Evolutionary conservation across 257 asterid species (phyloP).

Genomic region (Craterostigma plantagineum): DNA sequence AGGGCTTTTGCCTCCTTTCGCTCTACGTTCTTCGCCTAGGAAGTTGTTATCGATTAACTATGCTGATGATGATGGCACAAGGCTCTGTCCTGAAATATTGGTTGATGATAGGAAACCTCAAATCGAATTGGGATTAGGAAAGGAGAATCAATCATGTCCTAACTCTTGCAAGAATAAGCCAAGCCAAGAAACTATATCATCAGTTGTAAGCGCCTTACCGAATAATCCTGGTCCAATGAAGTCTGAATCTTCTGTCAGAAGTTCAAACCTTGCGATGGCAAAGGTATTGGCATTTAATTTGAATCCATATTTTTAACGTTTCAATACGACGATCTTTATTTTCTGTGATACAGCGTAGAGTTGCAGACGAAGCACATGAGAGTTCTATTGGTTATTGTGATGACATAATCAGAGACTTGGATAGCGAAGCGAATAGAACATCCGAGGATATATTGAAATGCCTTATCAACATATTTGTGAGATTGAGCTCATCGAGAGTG

Average conservation of each 20-base stretch:
- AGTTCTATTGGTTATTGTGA: constrained; percentile 34
- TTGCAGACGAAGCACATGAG: constrained; percentile 41
- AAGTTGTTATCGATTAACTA: no score
- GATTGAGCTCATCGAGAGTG: constrained; percentile 43
- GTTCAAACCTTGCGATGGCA: constrained; percentile 25
- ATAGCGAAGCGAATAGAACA: constrained; percentile 32
- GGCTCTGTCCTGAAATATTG: constrained; percentile 14
- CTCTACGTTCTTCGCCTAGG: no score
- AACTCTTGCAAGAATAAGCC: constrained; percentile 14
- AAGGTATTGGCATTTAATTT: no score
- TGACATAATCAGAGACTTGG: no score
- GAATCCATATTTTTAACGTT: no score
- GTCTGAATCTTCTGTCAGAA: constrained; percentile 16
- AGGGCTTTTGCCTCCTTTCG: no score
- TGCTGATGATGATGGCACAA: no score
- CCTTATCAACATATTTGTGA: constrained; percentile 34
- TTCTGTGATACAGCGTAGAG: constrained; percentile 45
- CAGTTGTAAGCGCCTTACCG: constrained; percentile 5
- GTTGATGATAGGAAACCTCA: no score
- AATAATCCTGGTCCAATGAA: constrained; percentile 17
- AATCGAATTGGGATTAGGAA: constrained; percentile 11
- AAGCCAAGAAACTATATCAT: constrained; percentile 13
- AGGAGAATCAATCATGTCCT: constrained; percentile 15
- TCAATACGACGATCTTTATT: not conserved
- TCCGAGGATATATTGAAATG: constrained; percentile 63